phyloP scores from a whole-genome alignment of 2,329 filamentous ascomycete genomes.

The Paraphoma chrysanthemicola region DNA sequence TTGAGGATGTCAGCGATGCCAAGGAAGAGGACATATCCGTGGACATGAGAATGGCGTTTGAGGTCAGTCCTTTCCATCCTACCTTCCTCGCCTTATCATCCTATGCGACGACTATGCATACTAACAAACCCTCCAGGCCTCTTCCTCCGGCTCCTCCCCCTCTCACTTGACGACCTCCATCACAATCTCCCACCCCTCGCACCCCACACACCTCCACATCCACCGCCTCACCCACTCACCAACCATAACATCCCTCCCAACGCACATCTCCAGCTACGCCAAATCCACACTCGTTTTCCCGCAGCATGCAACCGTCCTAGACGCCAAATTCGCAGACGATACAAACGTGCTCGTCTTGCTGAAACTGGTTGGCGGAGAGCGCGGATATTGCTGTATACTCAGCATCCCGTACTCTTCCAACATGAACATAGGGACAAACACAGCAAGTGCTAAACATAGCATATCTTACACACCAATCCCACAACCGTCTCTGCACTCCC shows the following conservation, averaged over 20 bases:
- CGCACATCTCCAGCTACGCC: conserved; percentile 43
- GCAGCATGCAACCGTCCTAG: conserved; percentile 52
- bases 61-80: conserved; percentile 44
- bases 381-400: conserved; percentile 5
- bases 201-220: conserved; percentile 24
- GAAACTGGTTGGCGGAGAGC: conserved; percentile 13
- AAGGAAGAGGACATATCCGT: conserved; percentile 38
- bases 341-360: conserved; percentile 67
- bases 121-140: too few species aligned
- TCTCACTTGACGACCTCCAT: conserved; percentile 35
- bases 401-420: conserved; percentile 2
- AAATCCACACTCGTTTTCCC: conserved; percentile 61
- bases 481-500: background rate
- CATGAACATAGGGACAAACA: background rate
- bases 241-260: conserved; percentile 50
- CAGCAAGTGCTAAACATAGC: background rate
- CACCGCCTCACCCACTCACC: conserved; percentile 45
- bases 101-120: background rate
- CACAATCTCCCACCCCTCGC: conserved; percentile 17
- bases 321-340: conserved; percentile 73
- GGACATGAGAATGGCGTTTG: conserved; percentile 66
- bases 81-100: background rate
- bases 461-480: conserved; percentile 7
- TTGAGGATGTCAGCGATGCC: conserved; percentile 48
- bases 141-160: too few species aligned